Base-by-base conservation (phyloP, 345 rosid genomes). In the Rhodamnia argentea region DNA sequence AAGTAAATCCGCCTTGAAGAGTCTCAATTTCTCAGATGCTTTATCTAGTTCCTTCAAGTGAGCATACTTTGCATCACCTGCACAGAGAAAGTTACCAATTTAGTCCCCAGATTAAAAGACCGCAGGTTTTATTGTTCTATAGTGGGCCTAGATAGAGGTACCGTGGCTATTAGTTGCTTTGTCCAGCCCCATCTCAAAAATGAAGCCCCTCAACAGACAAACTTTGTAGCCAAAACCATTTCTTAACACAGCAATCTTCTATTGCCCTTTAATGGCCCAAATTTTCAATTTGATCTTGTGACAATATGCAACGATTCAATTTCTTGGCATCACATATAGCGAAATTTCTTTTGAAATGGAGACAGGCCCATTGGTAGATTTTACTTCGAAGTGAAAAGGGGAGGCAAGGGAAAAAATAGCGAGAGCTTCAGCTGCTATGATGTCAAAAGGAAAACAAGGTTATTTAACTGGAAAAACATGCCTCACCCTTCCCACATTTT, bases 1-100 rank as follows among this genome's bases (percentile, higher is more conserved):
- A 52, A 91, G 83, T 85, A 91, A 85, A 74, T 89, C 89, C 22
- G 89, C 85, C 91, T 89, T 89, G 88, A 89, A 86, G 54, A 89
- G 88, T 85, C 87, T 85, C 89, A 89, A 86, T 50, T 89, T 89
- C 87, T 81, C 87, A 18, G 87, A n/a, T 57, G 88, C 89, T 16
- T 91, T 89, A 54, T 86, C 88, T 20, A 88, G 83, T 8, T 58
- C 86, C 59, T 53, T 64, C 85, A 89, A 83, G 85, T 91, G 91
- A 15, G 57, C 86, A 53, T 88, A 55, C 87, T 90, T 90, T 51
- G 22, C 85, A 82, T 85, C 83, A 27, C 82, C 92, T 88, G 85
- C 76, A 84, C 51, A 16, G 15, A 85, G 32, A 53, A 52, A 47
- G 14, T 15, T 14, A 52, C 84, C 37, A 27, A 26, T 50, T 15